Base-by-base conservation (phyloP, 352 stramenopile species). In the Globisporangium nagaii region DNA sequence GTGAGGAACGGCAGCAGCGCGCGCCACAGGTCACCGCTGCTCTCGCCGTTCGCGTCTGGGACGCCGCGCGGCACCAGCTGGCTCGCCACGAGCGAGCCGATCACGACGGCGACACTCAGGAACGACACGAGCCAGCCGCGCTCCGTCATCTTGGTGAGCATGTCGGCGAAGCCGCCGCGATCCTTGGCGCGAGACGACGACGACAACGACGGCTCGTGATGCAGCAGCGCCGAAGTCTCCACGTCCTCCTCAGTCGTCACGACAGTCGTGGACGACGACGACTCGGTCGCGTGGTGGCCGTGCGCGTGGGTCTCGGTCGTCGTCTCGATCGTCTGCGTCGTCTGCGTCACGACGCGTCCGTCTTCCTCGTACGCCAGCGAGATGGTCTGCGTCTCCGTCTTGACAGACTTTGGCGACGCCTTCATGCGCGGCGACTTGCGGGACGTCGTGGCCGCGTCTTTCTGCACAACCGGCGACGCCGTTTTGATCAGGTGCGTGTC, bases 1-100 rank as follows among this genome's bases (percentile, higher is more conserved):
- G 71, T 86, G 24, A 91, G 65, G 54, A 87, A 82, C 37, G 78
- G 68, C 36, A 91, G 54, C 78, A 74, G 87, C 39, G 68, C 69
- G 24, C 76, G 75, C 75, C 80, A 87, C 27, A 75, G 37, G 36
- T 80, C 58, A 8, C 47, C 37, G 36, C 78, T 55, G 2, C 37
- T 43, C 4, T 40, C 50, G 5, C 28, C 35, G 6, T 28, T 50
- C 6, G 66, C 54, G 1, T 73, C 68, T 20, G 24, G 30, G 22
- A n/a, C 50, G 1, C 49, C 58, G 40, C 58, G 59, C 13, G 76
- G 66, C 27, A 90, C 47, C 43, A 88, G 53, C 48, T 84, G 71
- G 37, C 73, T 88, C 46, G 70, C 80, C 17, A 85, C 62, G 19
- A 88, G 66, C 36, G 80, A 90, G 3, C 66, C 72, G 12, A 86